Percentiles rank a stretch among this genome's conserved stretches.
These are phyloP conservation scores for Calonectria fujianensis DNA, from an alignment of 2,329 filamentous ascomycete genomes.

Conservation along the genomic window DNA sequence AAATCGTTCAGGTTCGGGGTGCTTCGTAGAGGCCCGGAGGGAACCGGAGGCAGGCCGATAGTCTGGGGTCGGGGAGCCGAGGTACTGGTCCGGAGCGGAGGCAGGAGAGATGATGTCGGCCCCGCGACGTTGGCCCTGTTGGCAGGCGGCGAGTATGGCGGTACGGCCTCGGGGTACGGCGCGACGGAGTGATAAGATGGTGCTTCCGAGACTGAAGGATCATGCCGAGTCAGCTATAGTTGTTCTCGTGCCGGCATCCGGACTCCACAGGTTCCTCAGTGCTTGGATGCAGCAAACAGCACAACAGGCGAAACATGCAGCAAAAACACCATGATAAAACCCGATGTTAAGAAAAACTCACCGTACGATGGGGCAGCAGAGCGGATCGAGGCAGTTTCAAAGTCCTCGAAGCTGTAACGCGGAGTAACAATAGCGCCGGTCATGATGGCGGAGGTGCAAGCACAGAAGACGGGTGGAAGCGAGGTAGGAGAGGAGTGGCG, in stretches of 20 bases:
- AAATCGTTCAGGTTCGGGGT: constrained; percentile 71
- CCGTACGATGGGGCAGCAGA: constrained; percentile 82
- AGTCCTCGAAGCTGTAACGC: constrained; percentile 71
- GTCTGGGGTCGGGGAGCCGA: constrained; percentile 58
- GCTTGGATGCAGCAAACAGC: constrained; percentile 32
- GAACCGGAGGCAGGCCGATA: constrained; percentile 71
- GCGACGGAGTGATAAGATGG: constrained; percentile 78
- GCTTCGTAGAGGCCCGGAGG: constrained; percentile 61
- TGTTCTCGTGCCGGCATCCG: constrained; percentile 43
- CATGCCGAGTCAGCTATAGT: constrained; percentile 44
- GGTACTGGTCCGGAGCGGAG: constrained; percentile 48
- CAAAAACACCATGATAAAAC: constrained; percentile 15
- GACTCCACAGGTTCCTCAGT: constrained; percentile 32
- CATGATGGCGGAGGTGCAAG: constrained; percentile 54
- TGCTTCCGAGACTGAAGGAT: constrained; percentile 73
- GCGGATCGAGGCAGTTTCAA: constrained; percentile 80
- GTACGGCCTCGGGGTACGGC: constrained; percentile 68
- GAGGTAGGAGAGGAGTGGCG: constrained; percentile 47
- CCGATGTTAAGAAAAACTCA: constrained; percentile 60
- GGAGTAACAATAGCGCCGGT: constrained; percentile 57
- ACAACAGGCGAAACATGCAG: constrained; percentile 23
- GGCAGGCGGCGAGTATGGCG: constrained; percentile 68
- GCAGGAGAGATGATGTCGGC: constrained; percentile 46
- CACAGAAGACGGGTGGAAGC: constrained; percentile 42
- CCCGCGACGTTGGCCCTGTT: constrained; percentile 44